These are phyloP conservation scores for Mucor lusitanicus DNA, from an alignment of 371 early-diverging fungal species.

Conservation along the genomic window DNA sequence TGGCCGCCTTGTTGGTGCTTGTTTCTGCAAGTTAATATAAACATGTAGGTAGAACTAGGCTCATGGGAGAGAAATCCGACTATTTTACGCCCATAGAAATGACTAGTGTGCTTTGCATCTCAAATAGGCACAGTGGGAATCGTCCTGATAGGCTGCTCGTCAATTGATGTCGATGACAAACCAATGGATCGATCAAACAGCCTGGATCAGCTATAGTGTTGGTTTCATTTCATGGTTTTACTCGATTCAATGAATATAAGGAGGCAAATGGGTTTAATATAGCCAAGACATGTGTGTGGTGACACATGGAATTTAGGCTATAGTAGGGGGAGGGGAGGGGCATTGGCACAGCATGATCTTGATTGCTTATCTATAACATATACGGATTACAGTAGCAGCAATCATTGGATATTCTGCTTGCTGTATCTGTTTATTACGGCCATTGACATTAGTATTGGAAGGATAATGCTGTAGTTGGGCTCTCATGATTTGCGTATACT, in stretches of 20 bases:
- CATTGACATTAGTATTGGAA: too few species aligned
- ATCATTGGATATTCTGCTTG: too few species aligned
- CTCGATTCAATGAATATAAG: neutral
- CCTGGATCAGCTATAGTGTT: neutral
- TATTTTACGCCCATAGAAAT: neutral
- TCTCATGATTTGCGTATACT: too few species aligned
- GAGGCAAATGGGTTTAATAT: neutral
- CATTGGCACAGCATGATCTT: too few species aligned
- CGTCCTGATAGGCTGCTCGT: neutral
- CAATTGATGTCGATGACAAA: neutral
- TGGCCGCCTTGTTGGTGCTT: neutral
- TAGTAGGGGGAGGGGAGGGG: too few species aligned
- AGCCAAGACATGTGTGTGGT: too few species aligned
- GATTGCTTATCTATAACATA: too few species aligned
- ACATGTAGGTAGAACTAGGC: neutral
- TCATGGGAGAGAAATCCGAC: neutral
- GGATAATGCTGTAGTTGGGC: too few species aligned
- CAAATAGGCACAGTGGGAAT: neutral
- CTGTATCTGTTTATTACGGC: too few species aligned
- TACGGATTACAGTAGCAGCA: too few species aligned
- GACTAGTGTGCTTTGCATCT: neutral
- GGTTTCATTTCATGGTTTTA: neutral
- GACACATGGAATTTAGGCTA: too few species aligned
- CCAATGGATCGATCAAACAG: neutral
- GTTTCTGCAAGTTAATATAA: neutral